These are phyloP conservation scores for Flaveria bidentis DNA, from an alignment of 129 eudicot species.

Conservation along the genomic window DNA sequence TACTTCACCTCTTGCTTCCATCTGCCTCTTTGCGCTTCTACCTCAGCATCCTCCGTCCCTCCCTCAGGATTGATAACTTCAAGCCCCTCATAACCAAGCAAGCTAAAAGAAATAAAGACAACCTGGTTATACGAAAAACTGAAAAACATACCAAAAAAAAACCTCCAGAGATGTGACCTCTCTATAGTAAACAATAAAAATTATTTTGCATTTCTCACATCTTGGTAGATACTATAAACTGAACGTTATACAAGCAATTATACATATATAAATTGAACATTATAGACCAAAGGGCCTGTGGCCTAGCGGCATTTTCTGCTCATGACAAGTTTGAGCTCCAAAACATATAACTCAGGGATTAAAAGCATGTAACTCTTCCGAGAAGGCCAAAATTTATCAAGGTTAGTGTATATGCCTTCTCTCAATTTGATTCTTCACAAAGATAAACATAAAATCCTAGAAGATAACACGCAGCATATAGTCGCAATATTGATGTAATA, in stretches of 20 bases:
- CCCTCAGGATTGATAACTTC: constrained; percentile 93
- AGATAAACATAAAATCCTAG: neutral
- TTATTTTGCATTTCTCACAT: neutral
- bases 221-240: neutral
- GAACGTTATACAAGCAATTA: constrained; percentile 3
- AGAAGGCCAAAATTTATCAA: neutral
- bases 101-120: constrained; percentile 28
- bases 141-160: neutral
- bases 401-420: neutral
- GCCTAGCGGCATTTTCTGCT: neutral
- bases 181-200: constrained; percentile 1
- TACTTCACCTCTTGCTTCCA: constrained; percentile 76
- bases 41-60: constrained; percentile 88
- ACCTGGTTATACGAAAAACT: neutral
- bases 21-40: constrained; percentile 85
- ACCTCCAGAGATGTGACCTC: neutral
- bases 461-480: neutral
- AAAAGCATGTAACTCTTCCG: constrained; percentile 1
- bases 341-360: neutral
- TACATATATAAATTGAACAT: neutral
- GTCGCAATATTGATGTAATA: neutral
- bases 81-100: constrained; percentile 81
- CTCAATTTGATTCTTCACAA: neutral
- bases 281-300: neutral
- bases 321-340: constrained; percentile 12